Evolutionary conservation across 345 rosid genomes (phyloP).

Genomic region (Arabidopsis suecica): DNA sequence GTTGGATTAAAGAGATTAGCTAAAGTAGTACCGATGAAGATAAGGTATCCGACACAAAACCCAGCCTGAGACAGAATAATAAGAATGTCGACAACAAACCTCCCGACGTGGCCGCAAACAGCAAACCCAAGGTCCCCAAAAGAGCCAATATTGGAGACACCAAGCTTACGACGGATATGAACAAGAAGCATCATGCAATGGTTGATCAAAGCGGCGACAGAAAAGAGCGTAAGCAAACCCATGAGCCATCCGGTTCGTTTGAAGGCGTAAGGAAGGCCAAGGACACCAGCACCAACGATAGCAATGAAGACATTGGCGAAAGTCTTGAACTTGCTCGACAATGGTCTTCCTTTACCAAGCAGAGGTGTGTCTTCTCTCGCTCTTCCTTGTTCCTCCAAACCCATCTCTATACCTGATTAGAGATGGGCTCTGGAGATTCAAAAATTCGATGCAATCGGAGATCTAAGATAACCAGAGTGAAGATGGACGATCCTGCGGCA

Average conservation of each 20-base stretch:
- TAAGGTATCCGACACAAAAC: conserved; percentile 81
- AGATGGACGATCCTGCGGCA: background rate
- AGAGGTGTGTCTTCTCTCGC: conserved; percentile 73
- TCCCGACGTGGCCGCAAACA: conserved; percentile 70
- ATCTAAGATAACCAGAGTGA: background rate
- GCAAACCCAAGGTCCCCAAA: conserved; percentile 85
- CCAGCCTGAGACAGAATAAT: conserved; percentile 77
- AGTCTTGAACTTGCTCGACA: conserved; percentile 73
- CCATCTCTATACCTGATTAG: conserved; percentile 46
- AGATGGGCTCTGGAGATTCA: conserved; percentile 7
- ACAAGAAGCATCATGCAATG: conserved; percentile 85
- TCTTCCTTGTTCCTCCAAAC: conserved; percentile 35
- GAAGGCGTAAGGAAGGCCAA: conserved; percentile 84
- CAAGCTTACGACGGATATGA: conserved; percentile 71
- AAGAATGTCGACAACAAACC: conserved; percentile 66
- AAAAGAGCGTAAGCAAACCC: conserved; percentile 63
- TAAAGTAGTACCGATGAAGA: conserved; percentile 65
- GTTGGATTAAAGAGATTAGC: conserved; percentile 49
- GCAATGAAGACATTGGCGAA: conserved; percentile 92
- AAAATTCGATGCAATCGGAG: background rate
- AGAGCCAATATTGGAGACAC: conserved; percentile 54
- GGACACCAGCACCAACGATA: conserved; percentile 81
- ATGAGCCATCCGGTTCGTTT: conserved; percentile 86
- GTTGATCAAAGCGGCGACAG: conserved; percentile 60
- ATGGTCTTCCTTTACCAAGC: conserved; percentile 45